These are phyloP conservation scores for Lepidium didymum DNA, from an alignment of 345 rosid species.

Conservation along the genomic window DNA sequence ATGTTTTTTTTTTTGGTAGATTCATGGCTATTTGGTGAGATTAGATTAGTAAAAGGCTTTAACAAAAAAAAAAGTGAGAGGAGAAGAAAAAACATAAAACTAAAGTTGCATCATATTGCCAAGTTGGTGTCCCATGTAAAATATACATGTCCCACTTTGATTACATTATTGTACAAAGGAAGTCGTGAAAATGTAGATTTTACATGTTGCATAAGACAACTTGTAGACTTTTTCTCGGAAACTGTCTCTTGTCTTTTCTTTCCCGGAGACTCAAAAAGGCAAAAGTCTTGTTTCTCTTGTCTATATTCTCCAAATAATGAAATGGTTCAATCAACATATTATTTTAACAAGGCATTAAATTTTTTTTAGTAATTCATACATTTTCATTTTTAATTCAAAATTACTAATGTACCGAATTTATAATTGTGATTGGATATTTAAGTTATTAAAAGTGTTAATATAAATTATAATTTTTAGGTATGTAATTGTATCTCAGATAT, in stretches of 20 bases:
- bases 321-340: neutral
- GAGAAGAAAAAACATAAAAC: too few relatives aligned
- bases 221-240: conserved; percentile 2
- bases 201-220: neutral
- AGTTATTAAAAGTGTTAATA: too few relatives aligned
- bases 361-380: too few relatives aligned
- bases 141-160: neutral
- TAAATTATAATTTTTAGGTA: too few relatives aligned
- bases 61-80: too few relatives aligned
- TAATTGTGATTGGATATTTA: too few relatives aligned
- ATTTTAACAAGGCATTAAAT: too few relatives aligned
- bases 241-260: neutral
- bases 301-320: neutral
- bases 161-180: neutral
- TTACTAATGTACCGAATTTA: too few relatives aligned
- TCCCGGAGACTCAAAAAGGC: neutral
- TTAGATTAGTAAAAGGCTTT: neutral
- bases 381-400: too few relatives aligned
- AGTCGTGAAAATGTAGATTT: neutral
- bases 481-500: too few relatives aligned
- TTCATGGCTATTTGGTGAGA: too few relatives aligned
- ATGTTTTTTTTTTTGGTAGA: too few relatives aligned
- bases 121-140: neutral
- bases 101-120: neutral
- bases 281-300: conserved; percentile 4